phyloP scores from a whole-genome alignment of 768 basidiomycete species.

The Hypsizygus marmoreus region DNA sequence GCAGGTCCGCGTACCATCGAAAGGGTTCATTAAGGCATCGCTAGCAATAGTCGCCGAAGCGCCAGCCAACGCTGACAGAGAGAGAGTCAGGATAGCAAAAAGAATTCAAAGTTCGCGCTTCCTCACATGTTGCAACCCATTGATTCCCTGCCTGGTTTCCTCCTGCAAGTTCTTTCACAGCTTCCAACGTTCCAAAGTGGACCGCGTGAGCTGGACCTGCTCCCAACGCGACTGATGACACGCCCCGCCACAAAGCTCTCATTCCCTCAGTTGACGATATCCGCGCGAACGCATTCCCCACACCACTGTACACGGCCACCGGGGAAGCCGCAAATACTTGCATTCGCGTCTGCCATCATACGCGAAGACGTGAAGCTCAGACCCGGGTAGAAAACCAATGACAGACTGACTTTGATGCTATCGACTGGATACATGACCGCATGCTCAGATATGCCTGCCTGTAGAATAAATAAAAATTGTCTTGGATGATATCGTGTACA shows the following conservation, averaged over 20 bases:
- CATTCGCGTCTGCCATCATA: constrained; percentile 84
- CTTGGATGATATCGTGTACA: not conserved
- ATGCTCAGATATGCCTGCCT: constrained; percentile 99
- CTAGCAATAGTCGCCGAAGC: constrained; percentile 93
- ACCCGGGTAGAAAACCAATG: not conserved
- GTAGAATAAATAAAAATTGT: constrained; percentile 15
- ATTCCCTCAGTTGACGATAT: constrained; percentile 95
- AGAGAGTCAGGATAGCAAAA: constrained; percentile 9
- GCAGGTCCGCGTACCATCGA: constrained; percentile 78
- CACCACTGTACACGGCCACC: constrained; percentile 83
- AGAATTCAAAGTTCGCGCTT: not conserved
- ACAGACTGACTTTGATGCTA: constrained; percentile 92
- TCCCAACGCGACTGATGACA: constrained; percentile 92
- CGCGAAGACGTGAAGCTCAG: constrained; percentile 4
- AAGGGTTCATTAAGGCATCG: constrained; percentile 99
- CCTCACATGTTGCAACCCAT: constrained; percentile 86
- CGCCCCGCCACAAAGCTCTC: constrained; percentile 91
- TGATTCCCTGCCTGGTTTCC: constrained; percentile 83
- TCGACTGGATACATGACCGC: constrained; percentile 98
- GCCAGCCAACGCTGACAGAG: constrained; percentile 76
- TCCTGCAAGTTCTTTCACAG: constrained; percentile 89
- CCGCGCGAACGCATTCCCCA: constrained; percentile 87
- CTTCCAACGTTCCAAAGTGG: constrained; percentile 95
- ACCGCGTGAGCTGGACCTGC: constrained; percentile 98
- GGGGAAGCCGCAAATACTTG: constrained; percentile 92